A percentile compares a stretch with the other conserved stretches of the same genome.
Conservation (phyloP, 345 rosid genomes). For the Brassica carinata region DNA sequence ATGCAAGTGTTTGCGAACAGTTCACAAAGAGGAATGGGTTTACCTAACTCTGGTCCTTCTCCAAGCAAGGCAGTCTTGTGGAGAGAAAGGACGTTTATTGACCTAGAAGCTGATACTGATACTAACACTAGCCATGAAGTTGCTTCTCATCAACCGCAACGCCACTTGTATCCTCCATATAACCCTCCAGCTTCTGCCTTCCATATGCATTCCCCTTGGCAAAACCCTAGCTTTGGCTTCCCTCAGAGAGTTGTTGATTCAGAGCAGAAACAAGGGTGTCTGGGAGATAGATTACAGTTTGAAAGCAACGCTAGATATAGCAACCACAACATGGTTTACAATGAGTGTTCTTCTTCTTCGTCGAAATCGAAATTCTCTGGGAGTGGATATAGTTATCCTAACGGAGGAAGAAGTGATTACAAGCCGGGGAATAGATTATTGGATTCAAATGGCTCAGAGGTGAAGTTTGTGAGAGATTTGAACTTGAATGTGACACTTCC, state of each 20-base stretch:
- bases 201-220: constrained; percentile 56
- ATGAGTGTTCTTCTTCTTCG: constrained; percentile 46
- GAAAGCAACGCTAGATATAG: constrained; percentile 40
- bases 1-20: constrained; percentile 40
- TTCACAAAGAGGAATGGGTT: constrained; percentile 49
- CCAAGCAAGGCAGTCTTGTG: constrained; percentile 53
- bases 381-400: constrained; percentile 21
- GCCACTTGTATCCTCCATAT: constrained; percentile 47
- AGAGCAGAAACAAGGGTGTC: constrained; percentile 55
- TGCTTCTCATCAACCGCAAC: constrained; percentile 41
- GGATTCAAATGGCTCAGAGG: constrained; percentile 37
- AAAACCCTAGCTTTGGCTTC: constrained; percentile 52
- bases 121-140: constrained; percentile 47
- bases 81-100: constrained; percentile 54
- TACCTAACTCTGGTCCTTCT: constrained; percentile 55
- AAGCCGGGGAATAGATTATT: constrained; percentile 1
- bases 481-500: constrained; percentile 40
- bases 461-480: constrained; percentile 44
- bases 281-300: constrained; percentile 58
- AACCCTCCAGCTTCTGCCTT: constrained; percentile 50
- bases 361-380: constrained; percentile 38
- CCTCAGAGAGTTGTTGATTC: constrained; percentile 55
- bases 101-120: constrained; percentile 51
- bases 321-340: constrained; percentile 40
- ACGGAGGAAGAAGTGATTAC: constrained; percentile 39